Evolutionary conservation across 805 yeast species (phyloP).

Genomic region (Sungouiella thailandica): DNA sequence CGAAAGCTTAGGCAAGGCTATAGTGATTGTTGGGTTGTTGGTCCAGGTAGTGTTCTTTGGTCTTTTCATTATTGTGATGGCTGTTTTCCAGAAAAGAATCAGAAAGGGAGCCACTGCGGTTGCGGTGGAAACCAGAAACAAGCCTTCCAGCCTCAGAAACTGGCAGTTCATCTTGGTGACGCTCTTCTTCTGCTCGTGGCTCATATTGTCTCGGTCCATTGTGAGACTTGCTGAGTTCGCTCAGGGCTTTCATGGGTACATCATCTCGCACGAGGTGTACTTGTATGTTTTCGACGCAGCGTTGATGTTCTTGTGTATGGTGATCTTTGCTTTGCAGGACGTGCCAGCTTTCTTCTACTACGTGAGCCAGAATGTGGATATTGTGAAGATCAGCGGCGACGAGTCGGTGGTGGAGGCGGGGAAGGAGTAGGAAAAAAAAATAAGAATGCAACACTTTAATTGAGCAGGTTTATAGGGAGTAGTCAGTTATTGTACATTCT

Average conservation of each 20-base stretch:
- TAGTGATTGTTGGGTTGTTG: conserved; percentile 24
- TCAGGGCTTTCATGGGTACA: conserved; percentile 23
- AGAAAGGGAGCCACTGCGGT: not conserved
- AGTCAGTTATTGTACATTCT: too few relatives aligned
- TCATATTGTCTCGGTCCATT: conserved; percentile 26
- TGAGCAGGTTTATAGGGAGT: too few relatives aligned
- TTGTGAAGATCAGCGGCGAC: too few relatives aligned
- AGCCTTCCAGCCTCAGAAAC: conserved; percentile 2
- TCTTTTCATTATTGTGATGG: conserved; percentile 18
- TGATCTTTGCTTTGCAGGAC: not conserved
- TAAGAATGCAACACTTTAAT: too few relatives aligned
- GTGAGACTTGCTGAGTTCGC: conserved; percentile 24
- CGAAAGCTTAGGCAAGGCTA: conserved; percentile 13
- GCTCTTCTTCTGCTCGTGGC: conserved; percentile 8
- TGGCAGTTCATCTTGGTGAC: conserved; percentile 6
- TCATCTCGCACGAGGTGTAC: conserved; percentile 20
- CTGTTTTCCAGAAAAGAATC: conserved; percentile 8
- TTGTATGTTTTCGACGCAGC: conserved; percentile 23
- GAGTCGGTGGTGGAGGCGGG: too few relatives aligned
- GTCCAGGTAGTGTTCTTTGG: conserved; percentile 26
- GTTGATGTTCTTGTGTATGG: conserved; percentile 17
- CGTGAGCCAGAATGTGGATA: too few relatives aligned
- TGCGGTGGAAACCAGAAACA: not conserved
- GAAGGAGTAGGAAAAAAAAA: too few relatives aligned
- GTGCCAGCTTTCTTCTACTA: not conserved